Percentiles rank a stretch among this genome's conserved stretches.
Evolutionary conservation across 2,329 filamentous ascomycete species (phyloP).

Genomic region (Thelonectria blattea): DNA sequence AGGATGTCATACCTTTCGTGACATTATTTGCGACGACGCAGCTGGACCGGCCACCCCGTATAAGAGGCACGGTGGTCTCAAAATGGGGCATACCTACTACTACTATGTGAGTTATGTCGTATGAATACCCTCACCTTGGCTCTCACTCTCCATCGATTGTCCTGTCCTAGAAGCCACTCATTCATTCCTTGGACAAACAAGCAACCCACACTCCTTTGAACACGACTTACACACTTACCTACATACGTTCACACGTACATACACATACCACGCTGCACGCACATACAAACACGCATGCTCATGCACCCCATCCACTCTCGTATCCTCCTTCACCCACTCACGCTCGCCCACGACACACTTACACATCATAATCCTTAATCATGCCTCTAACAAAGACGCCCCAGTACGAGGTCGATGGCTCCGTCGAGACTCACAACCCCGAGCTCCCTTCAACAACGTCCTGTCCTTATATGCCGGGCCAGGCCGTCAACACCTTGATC

Average conservation of each 20-base stretch:
- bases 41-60: conserved; percentile 32
- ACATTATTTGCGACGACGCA: conserved; percentile 83
- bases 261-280: too few relatives aligned
- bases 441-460: conserved; percentile 74
- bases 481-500: conserved; percentile 82
- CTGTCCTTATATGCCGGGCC: conserved; percentile 88
- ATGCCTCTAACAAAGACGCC: conserved; percentile 32
- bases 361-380: conserved; percentile 12
- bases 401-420: conserved; percentile 84
- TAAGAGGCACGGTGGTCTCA: conserved; percentile 76
- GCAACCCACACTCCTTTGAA: conserved; percentile 9
- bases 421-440: conserved; percentile 77
- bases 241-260: not conserved
- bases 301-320: not conserved
- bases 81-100: conserved; percentile 93
- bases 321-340: conserved; percentile 15
- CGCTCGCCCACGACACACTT: conserved; percentile 1
- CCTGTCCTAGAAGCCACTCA: conserved; percentile 1
- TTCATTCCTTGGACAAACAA: conserved; percentile 1
- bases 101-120: conserved; percentile 75
- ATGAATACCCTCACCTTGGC: conserved; percentile 22
- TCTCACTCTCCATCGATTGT: conserved; percentile 11
- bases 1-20: conserved; percentile 84
- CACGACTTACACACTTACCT: conserved; percentile 1
- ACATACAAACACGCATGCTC: conserved; percentile 2